These are phyloP conservation scores for Epithele typhae DNA, from an alignment of 768 basidiomycete genomes.

Conservation along the genomic window DNA sequence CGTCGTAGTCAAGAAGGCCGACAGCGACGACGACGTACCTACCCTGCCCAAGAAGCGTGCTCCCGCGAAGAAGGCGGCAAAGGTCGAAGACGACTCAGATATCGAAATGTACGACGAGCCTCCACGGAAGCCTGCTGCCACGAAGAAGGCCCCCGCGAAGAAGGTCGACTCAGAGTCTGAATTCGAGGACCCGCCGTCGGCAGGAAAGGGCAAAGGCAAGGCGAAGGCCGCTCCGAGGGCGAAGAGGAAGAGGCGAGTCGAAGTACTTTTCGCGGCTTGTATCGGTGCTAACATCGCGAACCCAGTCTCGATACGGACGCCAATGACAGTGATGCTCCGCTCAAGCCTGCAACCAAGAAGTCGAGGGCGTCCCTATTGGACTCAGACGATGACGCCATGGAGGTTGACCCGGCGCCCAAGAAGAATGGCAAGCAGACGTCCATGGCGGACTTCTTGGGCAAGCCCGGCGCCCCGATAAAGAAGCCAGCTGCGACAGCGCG, in stretches of 20 bases:
- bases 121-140: slow-evolving; percentile 35
- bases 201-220: slow-evolving; percentile 43
- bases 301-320: slow-evolving; percentile 34
- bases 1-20: slow-evolving; percentile 42
- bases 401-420: slow-evolving; percentile 5
- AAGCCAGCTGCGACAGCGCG: slow-evolving; percentile 23
- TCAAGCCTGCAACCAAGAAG: slow-evolving; percentile 51
- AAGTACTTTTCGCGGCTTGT: no score
- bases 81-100: slow-evolving; percentile 44
- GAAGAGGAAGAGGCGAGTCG: slow-evolving; percentile 73
- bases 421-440: slow-evolving; percentile 29
- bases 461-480: slow-evolving; percentile 39
- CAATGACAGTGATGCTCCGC: slow-evolving; percentile 39
- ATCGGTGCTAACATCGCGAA: no score
- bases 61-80: slow-evolving; percentile 41
- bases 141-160: slow-evolving; percentile 26
- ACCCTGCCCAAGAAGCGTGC: slow-evolving; percentile 35
- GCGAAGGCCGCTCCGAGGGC: slow-evolving; percentile 30
- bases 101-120: slow-evolving; percentile 32
- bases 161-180: slow-evolving; percentile 41
- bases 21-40: slow-evolving; percentile 36
- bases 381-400: slow-evolving; percentile 10
- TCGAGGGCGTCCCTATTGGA: slow-evolving; percentile 29
- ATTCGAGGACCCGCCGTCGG: slow-evolving; percentile 27
- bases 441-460: slow-evolving; percentile 60